These are phyloP conservation scores for Apiospora sp. DNA, from an alignment of 2,329 filamentous ascomycete species.

Conservation along the genomic window DNA sequence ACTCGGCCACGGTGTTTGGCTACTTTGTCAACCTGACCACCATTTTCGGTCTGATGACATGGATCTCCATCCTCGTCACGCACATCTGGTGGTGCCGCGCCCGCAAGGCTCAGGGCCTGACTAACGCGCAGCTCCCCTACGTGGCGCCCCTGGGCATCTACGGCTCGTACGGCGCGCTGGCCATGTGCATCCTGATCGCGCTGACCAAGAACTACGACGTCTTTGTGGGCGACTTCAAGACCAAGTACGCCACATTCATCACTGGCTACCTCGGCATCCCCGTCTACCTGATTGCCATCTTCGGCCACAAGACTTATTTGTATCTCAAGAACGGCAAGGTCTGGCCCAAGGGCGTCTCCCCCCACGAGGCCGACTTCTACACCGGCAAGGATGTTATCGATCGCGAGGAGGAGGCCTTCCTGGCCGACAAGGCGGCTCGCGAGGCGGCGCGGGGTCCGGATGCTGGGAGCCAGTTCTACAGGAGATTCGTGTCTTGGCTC, in stretches of 20 bases:
- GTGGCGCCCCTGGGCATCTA: slow-evolving; percentile 74
- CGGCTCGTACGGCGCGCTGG: slow-evolving; percentile 73
- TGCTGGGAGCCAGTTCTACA: slow-evolving; percentile 61
- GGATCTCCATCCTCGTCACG: slow-evolving; percentile 73
- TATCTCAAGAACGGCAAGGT: background rate
- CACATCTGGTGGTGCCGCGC: slow-evolving; percentile 73
- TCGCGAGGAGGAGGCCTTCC: slow-evolving; percentile 74
- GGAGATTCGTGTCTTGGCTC: slow-evolving; percentile 66
- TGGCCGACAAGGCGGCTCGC: slow-evolving; percentile 60
- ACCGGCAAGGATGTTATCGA: slow-evolving; percentile 78
- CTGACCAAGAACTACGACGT: slow-evolving; percentile 85
- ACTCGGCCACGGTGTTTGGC: slow-evolving; percentile 64
- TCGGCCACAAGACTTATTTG: slow-evolving; percentile 67
- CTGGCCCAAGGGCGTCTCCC: slow-evolving; percentile 56
- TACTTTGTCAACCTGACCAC: slow-evolving; percentile 75
- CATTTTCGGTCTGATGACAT: slow-evolving; percentile 71
- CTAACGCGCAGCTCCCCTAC: slow-evolving; percentile 65
- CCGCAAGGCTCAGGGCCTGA: slow-evolving; percentile 66
- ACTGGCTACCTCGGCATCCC: slow-evolving; percentile 81
- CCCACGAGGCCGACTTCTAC: slow-evolving; percentile 72
- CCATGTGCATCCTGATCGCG: slow-evolving; percentile 76
- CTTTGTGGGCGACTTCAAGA: slow-evolving; percentile 62
- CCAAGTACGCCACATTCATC: slow-evolving; percentile 76
- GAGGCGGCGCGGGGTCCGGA: slow-evolving; percentile 38
- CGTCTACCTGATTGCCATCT: slow-evolving; percentile 73